Base-by-base conservation (phyloP, 2,329 filamentous ascomycete genomes). In the Metarhizium album region DNA sequence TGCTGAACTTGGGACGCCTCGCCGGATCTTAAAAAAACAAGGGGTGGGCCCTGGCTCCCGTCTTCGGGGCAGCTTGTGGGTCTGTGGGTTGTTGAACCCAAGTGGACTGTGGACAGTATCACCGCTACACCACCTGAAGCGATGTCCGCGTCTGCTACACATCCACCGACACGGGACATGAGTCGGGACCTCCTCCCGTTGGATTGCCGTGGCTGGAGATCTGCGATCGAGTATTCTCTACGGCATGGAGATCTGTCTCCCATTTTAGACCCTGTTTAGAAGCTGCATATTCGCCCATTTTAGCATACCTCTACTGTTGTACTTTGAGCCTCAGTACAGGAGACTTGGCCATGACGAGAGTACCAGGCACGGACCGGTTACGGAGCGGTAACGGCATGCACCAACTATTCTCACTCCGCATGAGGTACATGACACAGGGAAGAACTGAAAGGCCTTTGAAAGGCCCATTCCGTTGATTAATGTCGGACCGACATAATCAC, bases 1-100 rank as follows among this genome's bases (percentile, higher is more conserved):
- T 20, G 22, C 22, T 22, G 22, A 11, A 40, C 37, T 42, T 50
- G 43, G 43, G 43, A 46, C 49, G 49, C 43, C 49, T 23, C 29
- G 45, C 33, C 49, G 49, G 49, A 50, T 40, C 37, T 40, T 40
- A 1, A 40, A 40, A 40, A 40, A 14, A 43, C 40, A 24, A 8
- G 20, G 40, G 24, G 40, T 43, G 40, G 40, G 14, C 40, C 40
- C 40, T 23, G 40, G 40, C 40, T 43, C 20, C 40, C 40, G 40
- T n/a, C 40, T 16, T 43, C 40, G 40, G 22, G 40, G 40, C 20
- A 43, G 8, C 40, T 13, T 14, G 38, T 42, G 38, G 38, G 38
- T 42, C 38, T 42, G 18, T 22, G n/a, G 38, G 22, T 22, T 42
- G 38, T n/a, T 18, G 38, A 22, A 5, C 38, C 20, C 40, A 43